These are phyloP conservation scores for Cladorrhinum sp. DNA, from an alignment of 2,329 filamentous ascomycete genomes.

Conservation along the genomic window DNA sequence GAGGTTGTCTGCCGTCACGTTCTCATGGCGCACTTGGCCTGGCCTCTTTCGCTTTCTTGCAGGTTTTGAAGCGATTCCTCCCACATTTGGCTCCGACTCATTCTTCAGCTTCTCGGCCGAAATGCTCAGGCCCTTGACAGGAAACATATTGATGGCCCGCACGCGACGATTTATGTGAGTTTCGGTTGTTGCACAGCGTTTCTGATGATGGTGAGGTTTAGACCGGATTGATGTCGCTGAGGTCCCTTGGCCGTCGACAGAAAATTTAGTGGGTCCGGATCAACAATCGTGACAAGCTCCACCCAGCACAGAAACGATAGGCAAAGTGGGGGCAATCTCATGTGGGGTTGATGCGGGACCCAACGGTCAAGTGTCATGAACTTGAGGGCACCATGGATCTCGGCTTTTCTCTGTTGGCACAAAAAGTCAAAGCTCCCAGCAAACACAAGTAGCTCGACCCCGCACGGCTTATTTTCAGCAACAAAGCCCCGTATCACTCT, in stretches of 20 bases:
- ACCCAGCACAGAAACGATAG: background rate
- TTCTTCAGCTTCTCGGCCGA: slow-evolving; percentile 67
- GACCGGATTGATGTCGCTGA: slow-evolving; percentile 4
- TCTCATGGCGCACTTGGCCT: slow-evolving; percentile 30
- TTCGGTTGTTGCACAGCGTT: background rate
- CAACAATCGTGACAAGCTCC: background rate
- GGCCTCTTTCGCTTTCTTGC: slow-evolving; percentile 57
- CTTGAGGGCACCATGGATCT: background rate
- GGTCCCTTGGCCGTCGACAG: slow-evolving; percentile 10
- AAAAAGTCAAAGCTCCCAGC: background rate
- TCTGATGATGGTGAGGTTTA: background rate
- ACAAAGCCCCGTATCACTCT: background rate
- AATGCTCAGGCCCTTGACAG: slow-evolving; percentile 89
- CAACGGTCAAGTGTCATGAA: background rate
- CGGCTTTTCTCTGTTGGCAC: too few species aligned
- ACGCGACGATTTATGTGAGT: background rate
- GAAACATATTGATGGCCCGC: slow-evolving; percentile 63
- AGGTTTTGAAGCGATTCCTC: slow-evolving; percentile 15
- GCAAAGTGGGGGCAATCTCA: background rate
- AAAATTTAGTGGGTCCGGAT: slow-evolving; percentile 21
- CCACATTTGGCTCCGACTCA: slow-evolving; percentile 50
- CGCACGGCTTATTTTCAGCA: background rate
- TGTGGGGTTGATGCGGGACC: background rate
- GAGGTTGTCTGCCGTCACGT: slow-evolving; percentile 67
- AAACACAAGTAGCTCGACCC: too few species aligned